Base-by-base conservation (phyloP, 345 rosid genomes). In the Hibiscus syriacus region DNA sequence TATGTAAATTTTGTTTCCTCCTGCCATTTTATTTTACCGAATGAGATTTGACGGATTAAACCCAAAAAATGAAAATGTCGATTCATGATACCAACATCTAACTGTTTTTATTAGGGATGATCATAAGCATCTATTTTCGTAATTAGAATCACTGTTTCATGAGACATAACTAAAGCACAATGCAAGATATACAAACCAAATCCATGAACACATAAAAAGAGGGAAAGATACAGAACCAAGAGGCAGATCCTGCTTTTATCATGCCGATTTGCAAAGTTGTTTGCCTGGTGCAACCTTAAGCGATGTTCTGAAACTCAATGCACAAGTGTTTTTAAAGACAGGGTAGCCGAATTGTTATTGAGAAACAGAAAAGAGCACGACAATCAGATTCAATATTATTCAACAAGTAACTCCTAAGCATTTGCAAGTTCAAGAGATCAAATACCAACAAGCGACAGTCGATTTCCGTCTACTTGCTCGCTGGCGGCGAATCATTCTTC, bases 401-500 rank as follows among this genome's bases (percentile, higher is more conserved):
- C 25, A 22, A 58, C 66, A 27, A 41, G 20, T 6, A 69, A 19
- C 22, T 50, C 66, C 55, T 30, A 16, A 43, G 49, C 49, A 43
- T 43, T 43, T 43, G 17, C 13, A 13, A 25, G 66, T 62, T 11
- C 5, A 43, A 43, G 17, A 43, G n/a, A 43, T 11, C 11, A 19
- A 41, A 60, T 56, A 45, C 11, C 45, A 7, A 30, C 55, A 16
- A 46, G 62, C 30, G 4, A 20, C 26, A 34, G 7, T 50, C 53
- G 10, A 26, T 32, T 75, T 64, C 39, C 6, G 48, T 67, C 76
- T 70, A 82, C 80, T 79, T 77, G 62, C 70, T 63, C 0, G 77
- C 63, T 29, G 82, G 20, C 26, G 67, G 49, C 4, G 64, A 41
- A 34, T 77, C 72, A 14, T 72, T 70, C 78, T 38, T 81, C 60